Base-by-base conservation (phyloP, 2,329 filamentous ascomycete genomes). In the Furcasterigmium sp. region DNA sequence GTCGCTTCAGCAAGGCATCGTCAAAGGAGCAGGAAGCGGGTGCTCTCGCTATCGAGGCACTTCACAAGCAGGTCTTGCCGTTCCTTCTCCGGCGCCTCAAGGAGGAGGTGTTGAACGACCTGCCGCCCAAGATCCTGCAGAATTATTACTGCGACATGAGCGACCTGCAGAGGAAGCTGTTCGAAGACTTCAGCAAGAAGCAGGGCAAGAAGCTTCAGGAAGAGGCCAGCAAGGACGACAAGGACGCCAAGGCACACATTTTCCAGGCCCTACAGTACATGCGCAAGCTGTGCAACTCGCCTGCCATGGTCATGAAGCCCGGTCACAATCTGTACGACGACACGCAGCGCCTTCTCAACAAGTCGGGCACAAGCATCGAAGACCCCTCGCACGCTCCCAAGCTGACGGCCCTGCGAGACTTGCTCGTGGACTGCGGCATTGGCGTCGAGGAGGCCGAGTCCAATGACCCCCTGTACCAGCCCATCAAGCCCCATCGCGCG, bases 251-350 rank as follows among this genome's bases (percentile, higher is more conserved):
- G 64, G 87, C 95, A 62, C 93, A 98, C 63, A 98, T 98, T 53
- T 98, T 98, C 85, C 91, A 97, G 63, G 93, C 94, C 4, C 69
- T 98, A 36, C 94, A 98, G 62, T 98, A 98, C 67, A 98, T 98
- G 94, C 89, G 94, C 48, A 97, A 97, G 69, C 80, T 98, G 6
- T 98, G 93, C 76, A 98, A 98, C 62, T 96, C 93, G 3, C 93
- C 93, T 1, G 90, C 93, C 0, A 76, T 98, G 51, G 93, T 98
- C 9, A 88, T 98, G 75, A 97, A 96, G 59, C 90, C 93, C 41
- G 88, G 83, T 15, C 91, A 95, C 65, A 88, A 85, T 59, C 80
- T 93, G 50, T 98, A 95, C 62, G 87, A 89, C 14, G 84, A 91
- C 15, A 91, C 91, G 4, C 90, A 95, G 61, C 80, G 80, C 40